Base-by-base conservation (phyloP, 495 filamentous ascomycete genomes). In the Articulospora tetracladia region DNA sequence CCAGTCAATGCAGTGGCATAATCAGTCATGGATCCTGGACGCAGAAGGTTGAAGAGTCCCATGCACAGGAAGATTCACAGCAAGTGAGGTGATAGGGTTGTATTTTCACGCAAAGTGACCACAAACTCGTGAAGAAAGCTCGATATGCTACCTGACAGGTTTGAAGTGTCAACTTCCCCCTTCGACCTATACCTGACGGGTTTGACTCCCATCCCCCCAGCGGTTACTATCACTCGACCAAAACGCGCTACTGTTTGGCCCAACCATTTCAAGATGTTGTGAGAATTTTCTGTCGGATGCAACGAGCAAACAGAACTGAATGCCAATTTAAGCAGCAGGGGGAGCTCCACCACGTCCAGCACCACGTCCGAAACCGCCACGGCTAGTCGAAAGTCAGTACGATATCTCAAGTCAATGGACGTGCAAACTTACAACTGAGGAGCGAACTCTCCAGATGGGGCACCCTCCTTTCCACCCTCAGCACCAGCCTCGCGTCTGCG, bases 311-410 rank as follows among this genome's bases (percentile, higher is more conserved):
- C 61, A 67, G 63, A 66, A 63, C 64, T 63, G 67, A 67, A 69
- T 58, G 64, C 68, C 65, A 59, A 65, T 22, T 70, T 85, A 86
- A 69, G 80, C 87, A 68, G 90, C 79, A 77, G 89, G 84, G 77
- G 90, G 78, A 70, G 79, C 73, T 81, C 90, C 87, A 74, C 92
- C 93, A 87, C 92, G 91, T 70, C 92, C 75, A 82, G 91, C 86
- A 73, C 92, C 93, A 88, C 92, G 91, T 73, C 92, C 91, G 76
- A 92, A 91, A 68, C 90, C 91, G 80, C 91, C 89, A 85, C 91
- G 91, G 88, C 83, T 86, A 65, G 67, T 12, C n/a, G 44, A 49
- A 66, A 62, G 62, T 55, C 62, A 55, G 71, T 79, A 53, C 76
- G 62, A 55, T 20, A 28, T 55, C 51, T 22, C 17, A 36, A 15